Evolutionary conservation across 331 rosid species (phyloP).

Genomic region (Arachis monticola): DNA sequence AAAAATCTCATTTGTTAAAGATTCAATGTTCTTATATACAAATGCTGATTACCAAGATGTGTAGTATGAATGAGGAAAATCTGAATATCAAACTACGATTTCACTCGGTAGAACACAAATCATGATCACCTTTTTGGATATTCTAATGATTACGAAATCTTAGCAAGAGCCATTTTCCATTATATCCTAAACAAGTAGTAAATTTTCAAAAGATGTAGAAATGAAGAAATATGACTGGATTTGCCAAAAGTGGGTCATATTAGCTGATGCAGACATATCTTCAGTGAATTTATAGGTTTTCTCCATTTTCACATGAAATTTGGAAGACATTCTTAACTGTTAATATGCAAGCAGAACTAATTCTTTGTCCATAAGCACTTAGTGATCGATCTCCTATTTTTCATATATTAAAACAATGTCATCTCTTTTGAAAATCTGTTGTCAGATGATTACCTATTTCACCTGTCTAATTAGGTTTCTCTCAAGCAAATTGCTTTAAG

Average conservation of each 20-base stretch:
- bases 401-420: background rate
- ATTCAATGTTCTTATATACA: too few relatives aligned
- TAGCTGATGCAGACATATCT: conserved; percentile 25
- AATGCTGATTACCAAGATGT: too few relatives aligned
- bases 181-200: conserved; percentile 27
- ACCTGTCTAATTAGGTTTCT: conserved; percentile 20
- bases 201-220: conserved; percentile 50
- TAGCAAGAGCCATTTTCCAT: background rate
- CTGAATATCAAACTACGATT: background rate
- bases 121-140: conserved; percentile 18
- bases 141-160: conserved; percentile 12
- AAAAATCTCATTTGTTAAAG: too few relatives aligned
- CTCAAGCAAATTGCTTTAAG: conserved; percentile 15
- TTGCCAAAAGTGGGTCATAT: conserved; percentile 77
- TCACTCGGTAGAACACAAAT: conserved; percentile 24
- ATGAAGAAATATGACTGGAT: conserved; percentile 88
- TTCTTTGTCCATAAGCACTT: too few relatives aligned
- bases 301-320: conserved; percentile 25
- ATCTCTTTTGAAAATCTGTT: background rate
- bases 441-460: conserved; percentile 20
- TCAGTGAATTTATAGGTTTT: background rate
- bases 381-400: conserved; percentile 10
- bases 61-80: too few relatives aligned
- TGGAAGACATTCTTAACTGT: conserved; percentile 8
- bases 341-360: background rate